Conservation (phyloP, 345 rosid species). For the Salix arbutifolia region DNA sequence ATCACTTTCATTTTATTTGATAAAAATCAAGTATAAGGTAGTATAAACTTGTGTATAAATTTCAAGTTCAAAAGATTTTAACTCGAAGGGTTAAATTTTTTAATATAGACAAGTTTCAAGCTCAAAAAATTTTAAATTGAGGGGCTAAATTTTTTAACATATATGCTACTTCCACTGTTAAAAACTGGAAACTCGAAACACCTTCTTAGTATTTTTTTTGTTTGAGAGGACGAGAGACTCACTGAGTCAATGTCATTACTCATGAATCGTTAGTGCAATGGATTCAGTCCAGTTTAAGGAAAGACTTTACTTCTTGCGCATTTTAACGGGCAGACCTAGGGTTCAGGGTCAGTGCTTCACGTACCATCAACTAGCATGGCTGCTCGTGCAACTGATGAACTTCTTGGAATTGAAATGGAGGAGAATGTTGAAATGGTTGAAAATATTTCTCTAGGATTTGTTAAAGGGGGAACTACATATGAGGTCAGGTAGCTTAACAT, state of each 20-base stretch:
- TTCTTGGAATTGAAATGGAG: conserved; percentile 50
- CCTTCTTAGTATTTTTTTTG: background rate
- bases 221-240: background rate
- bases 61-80: no score
- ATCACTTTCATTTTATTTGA: no score
- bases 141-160: background rate
- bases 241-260: background rate
- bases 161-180: background rate
- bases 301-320: background rate
- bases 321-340: conserved; percentile 31
- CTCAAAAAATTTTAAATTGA: no score
- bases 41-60: no score
- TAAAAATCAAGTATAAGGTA: no score
- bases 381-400: conserved; percentile 50
- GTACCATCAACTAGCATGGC: conserved; percentile 69
- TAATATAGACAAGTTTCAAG: no score
- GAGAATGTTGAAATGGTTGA: conserved; percentile 41
- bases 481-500: conserved; percentile 33
- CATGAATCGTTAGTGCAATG: background rate
- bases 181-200: background rate
- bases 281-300: background rate
- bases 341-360: conserved; percentile 24
- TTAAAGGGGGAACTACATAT: conserved; percentile 7
- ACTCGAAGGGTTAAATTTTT: no score
- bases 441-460: conserved; percentile 16